A percentile compares a stretch with the other conserved stretches of the same genome.
Evolutionary conservation across 768 basidiomycete genomes (phyloP).

Genomic region (Russula virescens): DNA sequence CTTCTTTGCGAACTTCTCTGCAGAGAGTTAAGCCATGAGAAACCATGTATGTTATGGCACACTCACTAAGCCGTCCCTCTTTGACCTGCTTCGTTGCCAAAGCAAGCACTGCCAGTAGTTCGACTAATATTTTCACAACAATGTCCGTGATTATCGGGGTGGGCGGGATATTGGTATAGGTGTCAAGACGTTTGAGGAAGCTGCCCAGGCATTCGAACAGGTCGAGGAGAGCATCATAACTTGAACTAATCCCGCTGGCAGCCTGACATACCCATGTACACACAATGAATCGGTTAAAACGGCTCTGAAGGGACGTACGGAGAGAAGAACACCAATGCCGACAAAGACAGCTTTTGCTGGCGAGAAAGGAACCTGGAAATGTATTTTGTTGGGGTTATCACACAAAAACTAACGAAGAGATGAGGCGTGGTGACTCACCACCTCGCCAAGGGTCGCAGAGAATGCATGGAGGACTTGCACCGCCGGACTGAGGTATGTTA

Average conservation of each 20-base stretch:
- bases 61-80: conserved; percentile 5
- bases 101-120: neutral
- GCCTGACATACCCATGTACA: neutral
- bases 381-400: neutral
- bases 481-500: neutral
- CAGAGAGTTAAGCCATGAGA: neutral
- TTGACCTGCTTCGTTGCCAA: conserved; percentile 1
- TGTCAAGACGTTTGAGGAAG: neutral
- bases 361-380: neutral
- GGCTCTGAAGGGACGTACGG: neutral
- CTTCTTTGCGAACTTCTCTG: neutral
- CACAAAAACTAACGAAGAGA: too few relatives aligned
- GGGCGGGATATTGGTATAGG: neutral
- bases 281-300: neutral
- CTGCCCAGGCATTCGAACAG: neutral
- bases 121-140: neutral
- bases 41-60: fast-evolving
- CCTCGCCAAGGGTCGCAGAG: neutral
- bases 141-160: neutral
- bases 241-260: neutral
- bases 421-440: neutral
- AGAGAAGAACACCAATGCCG: neutral
- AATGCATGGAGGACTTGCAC: neutral
- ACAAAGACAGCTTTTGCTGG: neutral
- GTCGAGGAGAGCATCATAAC: neutral